Conservation (phyloP, 805 yeast species). For the Candida namnaoensis region DNA sequence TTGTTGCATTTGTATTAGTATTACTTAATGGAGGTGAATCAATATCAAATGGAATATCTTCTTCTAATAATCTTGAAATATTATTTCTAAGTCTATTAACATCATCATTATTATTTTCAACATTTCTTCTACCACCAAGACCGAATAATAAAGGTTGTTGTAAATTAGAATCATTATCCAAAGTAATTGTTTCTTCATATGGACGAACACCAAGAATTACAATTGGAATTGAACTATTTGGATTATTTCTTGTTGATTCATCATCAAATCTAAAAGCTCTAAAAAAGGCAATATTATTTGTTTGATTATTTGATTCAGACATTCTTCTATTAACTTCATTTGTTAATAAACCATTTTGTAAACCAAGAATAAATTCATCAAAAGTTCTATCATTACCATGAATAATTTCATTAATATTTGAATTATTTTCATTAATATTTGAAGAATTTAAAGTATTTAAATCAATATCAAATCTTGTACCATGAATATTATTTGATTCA, state of each 20-base stretch:
- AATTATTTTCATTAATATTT: background rate
- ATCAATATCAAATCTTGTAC: constrained; percentile 21
- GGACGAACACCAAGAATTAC: constrained; percentile 41
- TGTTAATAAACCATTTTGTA: constrained; percentile 29
- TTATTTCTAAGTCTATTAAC: constrained; percentile 1
- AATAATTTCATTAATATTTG: background rate
- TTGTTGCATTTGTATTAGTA: background rate
- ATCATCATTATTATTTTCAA: constrained; percentile 1
- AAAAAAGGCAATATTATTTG: constrained; percentile 23
- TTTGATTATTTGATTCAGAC: too few relatives aligned
- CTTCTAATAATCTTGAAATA: too few relatives aligned
- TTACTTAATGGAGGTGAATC: constrained; percentile 1
- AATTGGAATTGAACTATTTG: constrained; percentile 29
- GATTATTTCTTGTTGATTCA: background rate
- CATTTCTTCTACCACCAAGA: background rate
- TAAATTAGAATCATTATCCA: constrained; percentile 8
- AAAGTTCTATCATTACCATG: constrained; percentile 27
- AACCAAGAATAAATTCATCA: constrained; percentile 32
- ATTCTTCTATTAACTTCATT: constrained; percentile 24
- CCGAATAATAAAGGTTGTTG: background rate
- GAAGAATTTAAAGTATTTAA: background rate
- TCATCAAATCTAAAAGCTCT: constrained; percentile 33
- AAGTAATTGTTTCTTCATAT: constrained; percentile 1
- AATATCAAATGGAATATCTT: constrained; percentile 1
- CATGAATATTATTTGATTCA: constrained; percentile 3